Evolutionary conservation across 495 filamentous ascomycete species (phyloP).

Genomic region (Rhypophila decipiens): DNA sequence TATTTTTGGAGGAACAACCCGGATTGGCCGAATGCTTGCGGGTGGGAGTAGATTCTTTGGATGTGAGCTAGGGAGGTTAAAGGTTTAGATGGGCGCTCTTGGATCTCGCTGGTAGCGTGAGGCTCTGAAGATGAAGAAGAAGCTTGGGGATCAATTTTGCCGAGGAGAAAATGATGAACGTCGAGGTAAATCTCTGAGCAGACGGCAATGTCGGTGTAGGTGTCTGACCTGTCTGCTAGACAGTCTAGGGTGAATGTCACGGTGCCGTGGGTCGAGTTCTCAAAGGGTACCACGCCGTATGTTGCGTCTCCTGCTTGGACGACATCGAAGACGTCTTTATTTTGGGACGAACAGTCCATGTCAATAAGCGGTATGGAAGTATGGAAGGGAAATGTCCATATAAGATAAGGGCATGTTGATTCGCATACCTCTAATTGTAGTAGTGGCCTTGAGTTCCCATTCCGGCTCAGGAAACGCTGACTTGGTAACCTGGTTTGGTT

Average conservation of each 20-base stretch:
- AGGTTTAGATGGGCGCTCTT: slow-evolving; percentile 24
- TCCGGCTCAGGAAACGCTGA: slow-evolving; percentile 50
- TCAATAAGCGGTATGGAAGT: background rate
- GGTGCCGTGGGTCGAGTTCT: slow-evolving; percentile 90
- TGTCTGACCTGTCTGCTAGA: slow-evolving; percentile 61
- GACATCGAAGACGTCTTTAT: slow-evolving; percentile 64
- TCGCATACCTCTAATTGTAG: slow-evolving; percentile 60
- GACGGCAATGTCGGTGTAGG: slow-evolving; percentile 60
- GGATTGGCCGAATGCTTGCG: slow-evolving; percentile 92
- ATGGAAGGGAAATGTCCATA: background rate
- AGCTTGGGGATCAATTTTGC: slow-evolving; percentile 3
- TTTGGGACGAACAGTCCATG: background rate
- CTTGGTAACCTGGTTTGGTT: slow-evolving; percentile 55
- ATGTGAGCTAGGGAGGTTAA: slow-evolving; percentile 40
- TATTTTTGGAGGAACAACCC: slow-evolving; percentile 60
- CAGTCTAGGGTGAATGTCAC: slow-evolving; percentile 86
- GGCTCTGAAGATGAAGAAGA: background rate
- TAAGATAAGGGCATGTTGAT: no score
- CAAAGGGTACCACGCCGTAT: slow-evolving; percentile 86
- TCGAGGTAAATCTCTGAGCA: slow-evolving; percentile 76
- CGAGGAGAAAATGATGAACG: slow-evolving; percentile 81
- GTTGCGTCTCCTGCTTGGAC: slow-evolving; percentile 58
- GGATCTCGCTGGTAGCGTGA: background rate
- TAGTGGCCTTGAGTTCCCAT: slow-evolving; percentile 51
- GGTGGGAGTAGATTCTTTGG: slow-evolving; percentile 73